Evolutionary conservation across 2,329 filamentous ascomycete species (phyloP), one percentile per base, ranked within the genome.

Genomic region (Metarhizium sp.): DNA sequence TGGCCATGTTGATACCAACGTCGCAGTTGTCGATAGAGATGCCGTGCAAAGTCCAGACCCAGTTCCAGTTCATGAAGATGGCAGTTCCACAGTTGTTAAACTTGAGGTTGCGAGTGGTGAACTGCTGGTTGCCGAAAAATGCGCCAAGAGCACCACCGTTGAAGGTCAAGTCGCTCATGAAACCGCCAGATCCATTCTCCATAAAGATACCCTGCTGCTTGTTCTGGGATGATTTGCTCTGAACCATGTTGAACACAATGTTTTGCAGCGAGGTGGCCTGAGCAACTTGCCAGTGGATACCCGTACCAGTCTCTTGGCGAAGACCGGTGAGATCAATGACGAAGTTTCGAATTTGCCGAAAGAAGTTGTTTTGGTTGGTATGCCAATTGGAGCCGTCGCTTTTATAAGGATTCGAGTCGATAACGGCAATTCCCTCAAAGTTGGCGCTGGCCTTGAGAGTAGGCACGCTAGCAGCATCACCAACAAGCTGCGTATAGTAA

Each of bases 401-500:
- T 43, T 82, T 80, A 70, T 97, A 97, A 0, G 92, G 92, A 65
- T 97, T 86, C 2, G 89, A 79, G 67, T 96, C 92, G 61, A 99
- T 87, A 53, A 97, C 81, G 47, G 88, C 92, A 75, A 96, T 95
- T 50, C 92, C 94, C 2, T 76, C 61, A 66, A 97, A 99, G 63
- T 77, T 75, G 47, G 85, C 69, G 1, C 82, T 70, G 3, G 87
- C 87, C 75, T 92, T 90, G 70, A 96, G 77, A 0, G 85, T 86
- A 0, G 92, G 91, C 14, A 86, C 71, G 59, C 80, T 76, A 63
- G 81, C 67, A 51, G 86, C 84, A 74, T 97, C 91, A 56, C 92
- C 92, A 40, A 96, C 78, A 59, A 97, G 82, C 69, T 96, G 91
- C 10, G 92, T 95, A 76, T 96, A 96, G 78, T 97, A 97, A 71